Evolutionary conservation across 805 yeast genomes (phyloP), one percentile per base, ranked within the genome.

Genomic region (Citeromyces nyonsensis): DNA sequence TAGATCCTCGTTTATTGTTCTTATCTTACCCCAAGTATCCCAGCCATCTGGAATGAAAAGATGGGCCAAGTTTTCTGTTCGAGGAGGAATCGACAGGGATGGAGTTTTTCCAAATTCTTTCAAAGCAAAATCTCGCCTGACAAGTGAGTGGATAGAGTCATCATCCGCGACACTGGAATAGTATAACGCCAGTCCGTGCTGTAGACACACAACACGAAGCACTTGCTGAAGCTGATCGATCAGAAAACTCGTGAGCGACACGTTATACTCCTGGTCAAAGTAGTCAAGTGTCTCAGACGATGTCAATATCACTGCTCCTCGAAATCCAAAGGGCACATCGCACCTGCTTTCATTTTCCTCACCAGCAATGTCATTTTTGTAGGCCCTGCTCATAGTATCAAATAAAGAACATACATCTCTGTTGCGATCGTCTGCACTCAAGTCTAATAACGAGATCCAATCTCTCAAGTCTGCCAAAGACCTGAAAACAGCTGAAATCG

Each of bases 11-110:
- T 52, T 46, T 13, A 63, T 32, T 0, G 61, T 49, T 25, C 51
- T 42, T 18, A 76, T 72, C 40, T 70, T 64, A 13, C 57, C 57
- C 57, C 63, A 55, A 3, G 73, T 50, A 38, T 76, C 84, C 53
- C 63, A 54, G 0, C 67, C 72, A 5, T 37, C 35, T 0, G 77
- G 75, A 2, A 73, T 56, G 13, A 49, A 28, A 10, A 51, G 13
- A 8, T 12, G 13, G 11, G 29, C 29, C 27, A 15, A 15, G 26
- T 30, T 13, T 9, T 12, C 29, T n/a, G n/a, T 26, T 15, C 12
- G 5, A 26, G 9, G n/a, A 14, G 14, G 28, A 10, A 26, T 14
- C 6, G n/a, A 9, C 14, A 26, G 12, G 14, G 8, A 26, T 26
- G 12, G 15, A 14, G 15, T 12, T 26, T 4, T 12, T n/a, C 10